Percentiles rank a stretch among this genome's conserved stretches.
Conservation (phyloP, 495 filamentous ascomycete genomes). For the Lasiosphaeriaceae sp. region DNA sequence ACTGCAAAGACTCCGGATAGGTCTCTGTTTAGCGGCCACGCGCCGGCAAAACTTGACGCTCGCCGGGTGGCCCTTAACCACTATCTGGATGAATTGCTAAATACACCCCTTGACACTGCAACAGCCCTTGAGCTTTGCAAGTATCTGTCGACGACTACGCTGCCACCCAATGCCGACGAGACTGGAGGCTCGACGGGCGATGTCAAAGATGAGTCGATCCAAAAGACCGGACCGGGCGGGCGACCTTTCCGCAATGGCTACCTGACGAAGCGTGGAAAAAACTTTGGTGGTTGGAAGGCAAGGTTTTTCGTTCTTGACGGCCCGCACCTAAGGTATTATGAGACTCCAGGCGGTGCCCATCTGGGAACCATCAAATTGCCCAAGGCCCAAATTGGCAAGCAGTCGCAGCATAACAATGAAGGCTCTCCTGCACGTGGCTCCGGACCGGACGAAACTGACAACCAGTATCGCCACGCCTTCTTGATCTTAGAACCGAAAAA, state of each 20-base stretch:
- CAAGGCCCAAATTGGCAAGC: slow-evolving; percentile 91
- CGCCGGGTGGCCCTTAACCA: slow-evolving; percentile 74
- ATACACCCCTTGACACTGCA: slow-evolving; percentile 73
- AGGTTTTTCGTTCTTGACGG: slow-evolving; percentile 91
- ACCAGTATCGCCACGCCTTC: slow-evolving; percentile 95
- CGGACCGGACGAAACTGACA: slow-evolving; percentile 72
- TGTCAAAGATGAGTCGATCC: slow-evolving; percentile 31
- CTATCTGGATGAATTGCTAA: slow-evolving; percentile 80
- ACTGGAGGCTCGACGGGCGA: slow-evolving; percentile 45
- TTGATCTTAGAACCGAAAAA: slow-evolving; percentile 91
- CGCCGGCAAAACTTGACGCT: slow-evolving; percentile 89
- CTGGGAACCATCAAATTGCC: slow-evolving; percentile 89
- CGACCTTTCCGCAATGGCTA: slow-evolving; percentile 82
- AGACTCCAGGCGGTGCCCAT: slow-evolving; percentile 80
- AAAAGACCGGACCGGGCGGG: slow-evolving; percentile 53
- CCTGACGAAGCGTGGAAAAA: slow-evolving; percentile 93
- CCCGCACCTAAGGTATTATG: slow-evolving; percentile 85
- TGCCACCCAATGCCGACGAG: slow-evolving; percentile 72
- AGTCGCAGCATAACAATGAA: slow-evolving; percentile 59
- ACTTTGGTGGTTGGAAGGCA: slow-evolving; percentile 99
- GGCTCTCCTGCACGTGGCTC: slow-evolving; percentile 56
- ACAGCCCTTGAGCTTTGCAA: slow-evolving; percentile 80
- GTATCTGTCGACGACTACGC: slow-evolving; percentile 81
- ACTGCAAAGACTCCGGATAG: slow-evolving; percentile 73
- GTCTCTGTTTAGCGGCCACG: slow-evolving; percentile 84